Conservation (phyloP, 192 early-diverging fungal species). For the Phlyctochytrium bullatum region DNA sequence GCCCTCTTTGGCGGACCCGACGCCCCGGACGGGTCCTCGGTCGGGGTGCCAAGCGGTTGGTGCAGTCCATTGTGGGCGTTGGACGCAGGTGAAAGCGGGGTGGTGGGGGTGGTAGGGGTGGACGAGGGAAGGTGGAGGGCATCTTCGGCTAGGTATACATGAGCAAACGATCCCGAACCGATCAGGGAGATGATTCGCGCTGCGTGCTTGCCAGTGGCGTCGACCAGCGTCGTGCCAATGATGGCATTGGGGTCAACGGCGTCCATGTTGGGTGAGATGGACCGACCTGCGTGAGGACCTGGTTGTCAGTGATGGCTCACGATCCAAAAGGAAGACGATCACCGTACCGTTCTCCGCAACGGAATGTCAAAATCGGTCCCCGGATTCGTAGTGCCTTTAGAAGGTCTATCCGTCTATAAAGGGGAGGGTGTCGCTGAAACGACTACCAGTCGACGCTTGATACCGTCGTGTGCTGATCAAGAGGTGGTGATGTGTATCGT, state of each 20-base stretch:
- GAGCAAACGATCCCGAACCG: conserved; percentile 47
- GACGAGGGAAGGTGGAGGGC: background rate
- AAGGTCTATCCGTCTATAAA: no score
- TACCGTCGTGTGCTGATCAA: no score
- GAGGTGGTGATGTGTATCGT: no score
- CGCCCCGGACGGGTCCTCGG: background rate
- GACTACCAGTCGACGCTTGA: no score
- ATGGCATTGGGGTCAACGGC: conserved; percentile 21
- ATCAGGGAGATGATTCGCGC: conserved; percentile 32
- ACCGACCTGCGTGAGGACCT: no score
- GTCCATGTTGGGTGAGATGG: no score
- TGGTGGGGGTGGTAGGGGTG: background rate
- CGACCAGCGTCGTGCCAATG: conserved; percentile 20
- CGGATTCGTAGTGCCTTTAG: no score
- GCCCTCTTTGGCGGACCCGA: conserved; percentile 18
- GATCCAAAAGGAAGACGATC: no score
- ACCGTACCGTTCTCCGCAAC: no score
- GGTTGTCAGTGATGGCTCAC: no score
- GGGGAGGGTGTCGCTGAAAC: no score
- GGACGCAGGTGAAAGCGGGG: background rate
- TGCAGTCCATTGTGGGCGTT: background rate
- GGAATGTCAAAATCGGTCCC: no score
- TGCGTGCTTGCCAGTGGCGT: conserved; percentile 16
- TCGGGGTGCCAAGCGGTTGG: background rate
- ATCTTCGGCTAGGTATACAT: conserved; percentile 41